Base-by-base conservation (phyloP, 148 eudicot species). In the Cornus florida region DNA sequence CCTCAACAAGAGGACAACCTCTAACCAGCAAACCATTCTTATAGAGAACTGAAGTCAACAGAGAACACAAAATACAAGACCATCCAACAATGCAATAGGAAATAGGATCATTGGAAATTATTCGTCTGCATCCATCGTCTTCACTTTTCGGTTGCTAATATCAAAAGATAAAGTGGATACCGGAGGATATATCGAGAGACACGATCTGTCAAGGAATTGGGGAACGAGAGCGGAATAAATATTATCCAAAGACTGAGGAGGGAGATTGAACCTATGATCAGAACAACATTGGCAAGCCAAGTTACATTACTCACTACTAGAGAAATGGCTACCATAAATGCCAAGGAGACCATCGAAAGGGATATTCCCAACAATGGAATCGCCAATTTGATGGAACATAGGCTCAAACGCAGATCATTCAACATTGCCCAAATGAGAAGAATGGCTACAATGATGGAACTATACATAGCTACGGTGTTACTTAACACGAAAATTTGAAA, bases 361-460 rank as follows among this genome's bases (percentile, higher is more conserved):
- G 80, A 53, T 24, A 76, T 11, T 6, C 80, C 82, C 17, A 83
- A 72, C 68, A 83, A 75, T 4, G 82, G 82, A 19, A 75, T 28
- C 6, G 81, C 86, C 4, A 79, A 35, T 31, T 46, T 57, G 19
- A 81, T 62, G n/a, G 86, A 76, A 62, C 6, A 39, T 39, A 72
- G n/a, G 11, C 79, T 77, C 77, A 81, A 73, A 48, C 31, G 76
- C 6, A 81, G 39, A 33, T 84, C 89, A 10, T 80, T 78, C 31
- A 82, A 56, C 57, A 79, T 86, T 4, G 87, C 86, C 80, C 85
- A 87, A 3, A 84, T 71, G 35, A 84, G 87, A 48, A 68, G 28
- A 33, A 83, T 75, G 11, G 71, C 81, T 4, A 62, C 88, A 19
- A 83, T 6, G 60, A 81, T 76, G 24, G 88, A 67, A 71, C 75